Evolutionary conservation across 2,329 filamentous ascomycete species (phyloP).

Genomic region (Colletotrichum orbiculare): DNA sequence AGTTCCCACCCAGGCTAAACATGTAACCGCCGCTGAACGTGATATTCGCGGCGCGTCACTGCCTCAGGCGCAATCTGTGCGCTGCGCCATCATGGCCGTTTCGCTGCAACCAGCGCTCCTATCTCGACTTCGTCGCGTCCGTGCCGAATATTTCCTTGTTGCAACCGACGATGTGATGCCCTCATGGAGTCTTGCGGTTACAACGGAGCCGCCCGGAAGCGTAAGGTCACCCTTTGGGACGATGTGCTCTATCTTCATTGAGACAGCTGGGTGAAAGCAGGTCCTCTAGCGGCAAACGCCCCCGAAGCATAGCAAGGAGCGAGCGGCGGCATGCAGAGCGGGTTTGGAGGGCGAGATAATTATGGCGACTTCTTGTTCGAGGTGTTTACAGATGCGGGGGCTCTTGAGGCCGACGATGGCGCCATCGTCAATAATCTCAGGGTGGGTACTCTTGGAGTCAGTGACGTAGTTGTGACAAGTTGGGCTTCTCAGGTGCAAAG

Average conservation of each 20-base stretch:
- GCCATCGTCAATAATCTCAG: slow-evolving; percentile 50
- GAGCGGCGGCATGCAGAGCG: slow-evolving; percentile 42
- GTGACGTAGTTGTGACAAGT: slow-evolving; percentile 49
- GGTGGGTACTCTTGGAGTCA: slow-evolving; percentile 47
- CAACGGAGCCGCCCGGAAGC: slow-evolving; percentile 48
- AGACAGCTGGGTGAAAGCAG: slow-evolving; percentile 60
- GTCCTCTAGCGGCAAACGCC: slow-evolving; percentile 64
- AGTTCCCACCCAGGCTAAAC: slow-evolving; percentile 51
- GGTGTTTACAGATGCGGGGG: slow-evolving; percentile 41
- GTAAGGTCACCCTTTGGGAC: slow-evolving; percentile 55
- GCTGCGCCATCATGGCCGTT: slow-evolving; percentile 45
- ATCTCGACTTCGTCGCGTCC: slow-evolving; percentile 56
- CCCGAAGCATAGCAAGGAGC: slow-evolving; percentile 55
- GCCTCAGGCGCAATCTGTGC: slow-evolving; percentile 46
- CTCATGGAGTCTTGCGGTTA: slow-evolving; percentile 51
- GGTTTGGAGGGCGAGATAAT: slow-evolving; percentile 9
- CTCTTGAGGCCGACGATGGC: slow-evolving; percentile 44
- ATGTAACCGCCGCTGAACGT: slow-evolving; percentile 53
- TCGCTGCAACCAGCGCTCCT: slow-evolving; percentile 59
- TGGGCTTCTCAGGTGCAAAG: slow-evolving; percentile 37
- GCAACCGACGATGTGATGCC: slow-evolving; percentile 53
- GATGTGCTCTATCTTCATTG: slow-evolving; percentile 60
- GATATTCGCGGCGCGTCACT: slow-evolving; percentile 52
- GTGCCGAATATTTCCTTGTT: slow-evolving; percentile 56
- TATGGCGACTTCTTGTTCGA: slow-evolving; percentile 49